Evolutionary conservation across 2,329 filamentous ascomycete species (phyloP).

Genomic region (Phialemoniopsis sp.): DNA sequence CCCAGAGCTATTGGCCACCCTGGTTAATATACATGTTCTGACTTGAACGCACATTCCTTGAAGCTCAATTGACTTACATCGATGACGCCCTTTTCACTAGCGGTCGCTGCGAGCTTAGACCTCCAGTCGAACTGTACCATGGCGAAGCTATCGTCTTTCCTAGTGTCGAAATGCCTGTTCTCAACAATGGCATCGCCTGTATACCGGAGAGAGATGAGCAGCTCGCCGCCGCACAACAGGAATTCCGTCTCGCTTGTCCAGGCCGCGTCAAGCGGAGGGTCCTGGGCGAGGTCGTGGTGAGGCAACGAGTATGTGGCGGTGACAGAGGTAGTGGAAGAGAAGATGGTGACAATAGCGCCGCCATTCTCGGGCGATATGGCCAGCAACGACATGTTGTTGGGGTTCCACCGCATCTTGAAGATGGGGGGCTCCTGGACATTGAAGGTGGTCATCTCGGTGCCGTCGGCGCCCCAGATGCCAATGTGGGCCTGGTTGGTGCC

Average conservation of each 20-base stretch:
- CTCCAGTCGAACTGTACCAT: constrained; percentile 53
- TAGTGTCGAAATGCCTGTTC: constrained; percentile 46
- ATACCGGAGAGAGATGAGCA: constrained; percentile 44
- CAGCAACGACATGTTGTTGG: constrained; percentile 48
- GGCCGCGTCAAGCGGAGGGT: constrained; percentile 48
- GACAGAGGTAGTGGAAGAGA: constrained; percentile 36
- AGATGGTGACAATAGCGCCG: constrained; percentile 52
- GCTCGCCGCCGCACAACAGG: constrained; percentile 52
- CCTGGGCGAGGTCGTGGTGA: constrained; percentile 44
- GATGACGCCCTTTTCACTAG: constrained; percentile 54
- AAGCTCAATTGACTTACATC: constrained; percentile 47
- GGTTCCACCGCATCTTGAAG: constrained; percentile 59
- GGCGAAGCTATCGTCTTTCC: constrained; percentile 47
- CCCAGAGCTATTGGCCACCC: constrained; percentile 44
- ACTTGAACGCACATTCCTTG: constrained; percentile 1
- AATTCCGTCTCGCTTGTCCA: constrained; percentile 59
- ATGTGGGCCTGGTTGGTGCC: constrained; percentile 44
- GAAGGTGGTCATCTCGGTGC: constrained; percentile 46
- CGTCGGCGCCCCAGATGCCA: constrained; percentile 52
- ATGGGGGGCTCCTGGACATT: constrained; percentile 57
- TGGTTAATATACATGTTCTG: constrained; percentile 9
- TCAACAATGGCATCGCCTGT: constrained; percentile 40
- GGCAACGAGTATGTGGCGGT: constrained; percentile 43
- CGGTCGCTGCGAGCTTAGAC: constrained; percentile 52
- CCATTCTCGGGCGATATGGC: constrained; percentile 52